Base-by-base conservation (phyloP, 306 rosid genomes). In the Nissolia schottii region DNA sequence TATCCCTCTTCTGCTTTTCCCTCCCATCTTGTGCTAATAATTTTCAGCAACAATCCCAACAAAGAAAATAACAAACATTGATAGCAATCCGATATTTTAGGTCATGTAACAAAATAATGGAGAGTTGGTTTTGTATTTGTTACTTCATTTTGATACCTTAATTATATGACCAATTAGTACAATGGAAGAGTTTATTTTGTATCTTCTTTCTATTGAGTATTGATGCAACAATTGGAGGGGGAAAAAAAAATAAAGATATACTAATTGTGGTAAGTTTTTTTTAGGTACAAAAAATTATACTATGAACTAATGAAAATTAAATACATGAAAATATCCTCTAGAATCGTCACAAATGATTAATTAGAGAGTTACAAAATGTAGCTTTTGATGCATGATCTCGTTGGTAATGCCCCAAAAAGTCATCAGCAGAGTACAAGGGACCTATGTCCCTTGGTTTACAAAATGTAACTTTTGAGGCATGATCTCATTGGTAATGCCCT, bases 331-430 rank as follows among this genome's bases (percentile, higher is more conserved):
- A 37, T 46, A 46, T 22, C 51, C 10, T 53, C 38, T 55, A 23
- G 20, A 23, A 35, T 57, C 10, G 63, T 18, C 46, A 58, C 62
- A 45, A 16, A 25, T 45, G 55, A 32, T 34, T 77, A 20, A 73
- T 41, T 35, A 35, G 31, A 22, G 27, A 64, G 55, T 22, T 50
- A 24, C 31, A 78, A 23, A n/a, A 22, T 50, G 40, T 58, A n/a
- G 66, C 55, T 59, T 66, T 73, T 66, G 60, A 48, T 27, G 71
- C 54, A 56, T 34, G 32, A 35, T 34, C 64, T 16, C 70, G 27
- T 54, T 18, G 32, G n/a, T n/a, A n/a, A n/a, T n/a, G n/a, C n/a
- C n/a, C n/a, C n/a, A n/a, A n/a, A n/a, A n/a, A n/a, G n/a, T n/a
- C n/a, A n/a, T n/a, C n/a, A n/a, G n/a, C n/a, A n/a, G n/a, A n/a